Percentiles rank a stretch among this genome's conserved stretches.
phyloP scores from a whole-genome alignment of 441 rosid species.

The Croton laevigatus region DNA sequence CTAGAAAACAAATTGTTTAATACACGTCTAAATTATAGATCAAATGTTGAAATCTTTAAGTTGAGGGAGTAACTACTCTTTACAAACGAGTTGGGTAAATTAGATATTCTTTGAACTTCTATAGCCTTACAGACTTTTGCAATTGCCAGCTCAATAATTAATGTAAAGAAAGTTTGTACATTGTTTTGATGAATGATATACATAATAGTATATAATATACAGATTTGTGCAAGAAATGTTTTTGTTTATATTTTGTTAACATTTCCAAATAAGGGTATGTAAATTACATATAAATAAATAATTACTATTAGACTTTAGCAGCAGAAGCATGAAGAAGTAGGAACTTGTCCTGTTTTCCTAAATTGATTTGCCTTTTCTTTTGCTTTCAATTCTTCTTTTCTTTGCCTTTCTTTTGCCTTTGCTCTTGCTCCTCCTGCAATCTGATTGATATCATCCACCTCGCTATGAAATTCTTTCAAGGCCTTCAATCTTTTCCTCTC shows the following conservation, averaged over 20 bases:
- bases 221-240: conserved; percentile 11
- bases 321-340: conserved; percentile 52
- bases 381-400: conserved; percentile 51
- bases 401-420: conserved; percentile 47
- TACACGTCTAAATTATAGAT: neutral
- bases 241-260: neutral
- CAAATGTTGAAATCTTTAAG: neutral
- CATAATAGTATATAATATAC: conserved; percentile 4
- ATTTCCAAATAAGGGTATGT: neutral
- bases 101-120: neutral
- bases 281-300: neutral
- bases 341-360: conserved; percentile 50
- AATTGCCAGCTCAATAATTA: neutral
- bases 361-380: conserved; percentile 57
- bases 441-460: conserved; percentile 41
- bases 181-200: neutral
- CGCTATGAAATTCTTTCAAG: conserved; percentile 31
- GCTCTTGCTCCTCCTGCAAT: conserved; percentile 63
- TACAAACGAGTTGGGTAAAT: too few species aligned
- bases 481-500: conserved; percentile 46
- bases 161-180: conserved; percentile 9
- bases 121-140: neutral
- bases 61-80: neutral
- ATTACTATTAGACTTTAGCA: conserved; percentile 28
- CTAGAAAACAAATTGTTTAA: too few species aligned